phyloP scores from a whole-genome alignment of 208 protist species.

The Leishmania tarentolae region DNA sequence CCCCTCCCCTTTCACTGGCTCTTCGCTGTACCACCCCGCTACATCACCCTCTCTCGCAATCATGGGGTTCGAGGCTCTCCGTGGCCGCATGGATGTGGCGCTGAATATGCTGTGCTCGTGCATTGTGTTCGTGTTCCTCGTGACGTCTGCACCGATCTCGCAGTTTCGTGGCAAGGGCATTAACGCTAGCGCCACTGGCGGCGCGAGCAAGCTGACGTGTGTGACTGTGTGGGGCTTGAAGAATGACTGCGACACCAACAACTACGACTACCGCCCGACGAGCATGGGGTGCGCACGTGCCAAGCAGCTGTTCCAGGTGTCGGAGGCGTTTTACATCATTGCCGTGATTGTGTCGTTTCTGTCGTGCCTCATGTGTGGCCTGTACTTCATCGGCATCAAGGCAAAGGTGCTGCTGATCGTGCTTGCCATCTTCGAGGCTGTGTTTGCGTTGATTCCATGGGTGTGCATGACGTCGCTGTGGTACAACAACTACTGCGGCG shows the following conservation, averaged over 20 bases:
- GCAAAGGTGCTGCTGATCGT: constrained; percentile 27
- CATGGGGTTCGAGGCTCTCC: constrained; percentile 58
- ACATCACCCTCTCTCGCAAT: constrained; percentile 18
- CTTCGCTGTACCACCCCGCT: not conserved
- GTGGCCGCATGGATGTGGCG: constrained; percentile 39
- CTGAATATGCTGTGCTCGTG: constrained; percentile 47
- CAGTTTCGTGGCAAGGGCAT: constrained; percentile 57
- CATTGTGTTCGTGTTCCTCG: constrained; percentile 57
- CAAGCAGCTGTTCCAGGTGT: constrained; percentile 49
- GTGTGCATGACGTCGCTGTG: constrained; percentile 55
- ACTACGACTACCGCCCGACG: constrained; percentile 23
- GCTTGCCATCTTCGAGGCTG: constrained; percentile 29
- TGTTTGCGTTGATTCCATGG: constrained; percentile 50
- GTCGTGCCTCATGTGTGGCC: constrained; percentile 19
- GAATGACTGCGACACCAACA: constrained; percentile 43
- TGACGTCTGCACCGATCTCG: constrained; percentile 50
- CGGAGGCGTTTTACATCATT: constrained; percentile 67
- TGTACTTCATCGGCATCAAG: constrained; percentile 42
- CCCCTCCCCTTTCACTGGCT: not conserved
- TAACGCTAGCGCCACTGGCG: not conserved
- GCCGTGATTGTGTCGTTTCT: constrained; percentile 46
- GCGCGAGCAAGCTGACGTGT: constrained; percentile 41
- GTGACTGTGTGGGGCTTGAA: constrained; percentile 60
- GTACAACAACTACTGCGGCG: constrained; percentile 39
- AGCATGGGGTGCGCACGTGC: constrained; percentile 17